Base-by-base conservation (phyloP, 2,329 filamentous ascomycete genomes). In the Alternaria arbusti region DNA sequence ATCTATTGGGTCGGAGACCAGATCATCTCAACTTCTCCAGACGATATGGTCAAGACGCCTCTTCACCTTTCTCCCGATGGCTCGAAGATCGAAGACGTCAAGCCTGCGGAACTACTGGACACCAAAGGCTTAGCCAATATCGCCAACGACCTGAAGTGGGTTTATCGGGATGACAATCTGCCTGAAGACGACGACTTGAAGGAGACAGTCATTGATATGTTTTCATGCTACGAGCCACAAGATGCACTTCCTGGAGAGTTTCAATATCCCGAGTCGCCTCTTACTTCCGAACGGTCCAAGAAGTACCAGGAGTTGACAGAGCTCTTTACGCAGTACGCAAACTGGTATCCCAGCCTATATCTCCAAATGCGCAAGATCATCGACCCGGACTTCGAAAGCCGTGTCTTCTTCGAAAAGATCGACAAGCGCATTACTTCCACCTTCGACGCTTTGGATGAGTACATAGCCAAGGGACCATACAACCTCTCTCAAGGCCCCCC, bases 1-100 rank as follows among this genome's bases (percentile, higher is more conserved):
- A 79, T 80, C 22, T 80, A 78, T 57, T 81, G 78, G 78, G 70
- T 80, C 5, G 68, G 74, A 6, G 77, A 80, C 52, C 76, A 80
- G 54, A 63, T 81, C 25, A 65, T 75, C 20, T 72, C 73, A 13
- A 72, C 70, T 15, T 67, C 65, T 2, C 68, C 73, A 7, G 65
- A 71, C 15, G 54, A 61, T 10, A 60, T 74, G 40, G 70, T 71
- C 23, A 64, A 71, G 6, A 67, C 74, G 30, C 71, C 74, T n/a
- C 57, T 78, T 17, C 70, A 75, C 13, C 62, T 79, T 15, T 73
- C 73, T 7, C 63, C 64, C 26, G 77, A 80, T 57, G 78, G 78
- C n/a, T 74, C 76, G 3, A 73, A 65, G n/a, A 70, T 79, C 25
- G 69, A 75, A 30, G 66, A 75, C 46, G 64, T 70, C 15, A 70